Evolutionary conservation across 2,329 filamentous ascomycete genomes (phyloP), one percentile per base, ranked within the genome.

Genomic region (Calonectria pteridis): DNA sequence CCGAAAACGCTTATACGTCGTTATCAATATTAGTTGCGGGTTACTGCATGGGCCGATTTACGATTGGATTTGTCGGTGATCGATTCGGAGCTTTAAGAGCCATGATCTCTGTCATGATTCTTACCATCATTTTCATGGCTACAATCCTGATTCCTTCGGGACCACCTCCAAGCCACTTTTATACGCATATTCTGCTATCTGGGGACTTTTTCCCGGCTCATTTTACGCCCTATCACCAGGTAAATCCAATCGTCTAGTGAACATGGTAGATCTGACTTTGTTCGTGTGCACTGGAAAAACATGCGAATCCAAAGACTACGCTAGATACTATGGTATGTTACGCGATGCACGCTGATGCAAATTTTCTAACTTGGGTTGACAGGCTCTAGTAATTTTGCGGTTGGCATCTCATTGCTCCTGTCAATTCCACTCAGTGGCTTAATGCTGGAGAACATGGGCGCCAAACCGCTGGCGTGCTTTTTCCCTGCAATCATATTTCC

Each of bases 181-280:
- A 2, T 88, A 87, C 68, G 79, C 79, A 0, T 87, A 88, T 40
- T 80, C 84, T 1, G 85, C 85, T 0, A 75, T 88, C 0, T 88
- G 87, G 78, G 87, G 87, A 0, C 86, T 88, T n/a, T 85, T 85
- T 0, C 87, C 85, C 0, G 87, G 87, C 0, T 84, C 84, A 0
- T 88, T 85, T 80, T 80, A 88, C 14, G 84, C 84, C 0, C 80
- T 87, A 3, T 82, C 83, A 1, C 81, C 79, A 26, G 68, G 78
- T 80, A 66, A 55, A 76, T 23, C 2, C 1, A n/a, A n/a, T n/a
- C n/a, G n/a, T n/a, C n/a, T n/a, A n/a, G n/a, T n/a, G n/a, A n/a
- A n/a, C n/a, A n/a, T n/a, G n/a, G n/a, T n/a, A n/a, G n/a, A n/a
- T n/a, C n/a, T 74, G 11, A 73, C n/a, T 3, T 5, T 2, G 0